Evolutionary conservation across 208 protist species (phyloP).

Genomic region (Acanthamoeba sp.): DNA sequence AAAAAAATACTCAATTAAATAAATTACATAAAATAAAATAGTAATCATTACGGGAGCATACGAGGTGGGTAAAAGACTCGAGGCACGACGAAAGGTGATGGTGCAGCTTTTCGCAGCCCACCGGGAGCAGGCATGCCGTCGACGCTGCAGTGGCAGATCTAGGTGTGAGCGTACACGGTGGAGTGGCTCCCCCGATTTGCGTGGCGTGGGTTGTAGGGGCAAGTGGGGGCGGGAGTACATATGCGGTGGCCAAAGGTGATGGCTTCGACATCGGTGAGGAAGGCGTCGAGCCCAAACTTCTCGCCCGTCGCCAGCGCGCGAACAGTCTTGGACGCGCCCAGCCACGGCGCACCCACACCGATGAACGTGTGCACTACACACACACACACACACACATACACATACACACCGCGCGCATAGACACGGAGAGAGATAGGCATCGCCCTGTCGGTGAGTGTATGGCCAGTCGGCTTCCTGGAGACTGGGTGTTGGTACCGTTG

Average conservation of each 20-base stretch:
- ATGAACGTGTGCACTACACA: constrained; percentile 71
- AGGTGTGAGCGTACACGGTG: neutral
- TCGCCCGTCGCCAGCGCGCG: constrained; percentile 43
- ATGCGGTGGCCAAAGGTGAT: constrained; percentile 46
- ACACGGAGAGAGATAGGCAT: neutral
- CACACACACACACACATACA: neutral
- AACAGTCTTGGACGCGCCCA: constrained; percentile 51
- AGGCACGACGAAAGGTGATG: neutral
- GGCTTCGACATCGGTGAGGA: constrained; percentile 13
- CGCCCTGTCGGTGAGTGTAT: too few relatives aligned
- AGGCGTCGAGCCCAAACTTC: constrained; percentile 43
- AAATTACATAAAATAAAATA: too few relatives aligned
- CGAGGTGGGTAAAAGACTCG: neutral
- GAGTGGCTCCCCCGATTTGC: too few relatives aligned
- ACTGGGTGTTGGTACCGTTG: neutral
- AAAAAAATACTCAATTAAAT: too few relatives aligned
- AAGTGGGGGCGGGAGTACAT: neutral
- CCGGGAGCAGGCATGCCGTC: neutral
- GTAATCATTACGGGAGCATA: neutral
- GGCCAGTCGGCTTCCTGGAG: neutral
- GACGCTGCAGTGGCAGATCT: neutral
- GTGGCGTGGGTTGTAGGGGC: neutral
- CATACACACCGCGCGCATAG: neutral
- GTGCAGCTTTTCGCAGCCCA: neutral
- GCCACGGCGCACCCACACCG: constrained; percentile 71